phyloP scores from a whole-genome alignment of 345 rosid genomes.

The Aquilaria yunnanensis region DNA sequence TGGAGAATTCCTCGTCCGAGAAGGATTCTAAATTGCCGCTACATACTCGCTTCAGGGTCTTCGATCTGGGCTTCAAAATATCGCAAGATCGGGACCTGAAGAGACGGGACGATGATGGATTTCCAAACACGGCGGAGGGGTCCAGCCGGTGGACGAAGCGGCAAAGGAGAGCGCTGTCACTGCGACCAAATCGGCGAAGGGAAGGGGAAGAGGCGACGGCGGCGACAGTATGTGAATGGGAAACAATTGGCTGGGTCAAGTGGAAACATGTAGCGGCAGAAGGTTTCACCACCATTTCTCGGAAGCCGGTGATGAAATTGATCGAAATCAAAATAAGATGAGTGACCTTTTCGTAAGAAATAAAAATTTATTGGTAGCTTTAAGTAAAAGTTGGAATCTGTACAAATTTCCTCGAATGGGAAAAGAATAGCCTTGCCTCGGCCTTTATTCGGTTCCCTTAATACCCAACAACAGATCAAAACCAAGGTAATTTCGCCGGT shows the following conservation, averaged over 20 bases:
- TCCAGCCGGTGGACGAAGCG: constrained; percentile 35
- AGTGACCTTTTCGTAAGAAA: not conserved
- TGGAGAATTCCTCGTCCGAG: constrained; percentile 71
- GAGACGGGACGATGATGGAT: constrained; percentile 24
- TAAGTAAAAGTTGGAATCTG: not conserved
- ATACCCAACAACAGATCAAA: too few species aligned
- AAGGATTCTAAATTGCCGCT: constrained; percentile 55
- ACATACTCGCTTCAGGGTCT: constrained; percentile 34
- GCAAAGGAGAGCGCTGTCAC: constrained; percentile 21
- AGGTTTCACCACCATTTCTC: constrained; percentile 62
- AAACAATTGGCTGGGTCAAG: constrained; percentile 49
- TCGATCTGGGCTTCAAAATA: constrained; percentile 22
- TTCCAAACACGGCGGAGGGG: constrained; percentile 40
- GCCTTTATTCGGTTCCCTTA: too few species aligned
- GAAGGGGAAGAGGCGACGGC: constrained; percentile 56
- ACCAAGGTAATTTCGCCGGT: not conserved
- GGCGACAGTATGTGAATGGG: constrained; percentile 54
- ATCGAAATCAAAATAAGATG: not conserved
- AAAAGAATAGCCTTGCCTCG: too few species aligned
- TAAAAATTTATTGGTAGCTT: too few species aligned
- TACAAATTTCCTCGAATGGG: too few species aligned
- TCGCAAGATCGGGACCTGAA: constrained; percentile 45
- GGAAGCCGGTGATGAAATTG: not conserved
- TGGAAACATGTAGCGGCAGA: constrained; percentile 44
- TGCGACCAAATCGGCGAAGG: constrained; percentile 29